Evolutionary conservation across 164 flowering plant genomes (phyloP).

Genomic region (Magnolia kwangsiensis): DNA sequence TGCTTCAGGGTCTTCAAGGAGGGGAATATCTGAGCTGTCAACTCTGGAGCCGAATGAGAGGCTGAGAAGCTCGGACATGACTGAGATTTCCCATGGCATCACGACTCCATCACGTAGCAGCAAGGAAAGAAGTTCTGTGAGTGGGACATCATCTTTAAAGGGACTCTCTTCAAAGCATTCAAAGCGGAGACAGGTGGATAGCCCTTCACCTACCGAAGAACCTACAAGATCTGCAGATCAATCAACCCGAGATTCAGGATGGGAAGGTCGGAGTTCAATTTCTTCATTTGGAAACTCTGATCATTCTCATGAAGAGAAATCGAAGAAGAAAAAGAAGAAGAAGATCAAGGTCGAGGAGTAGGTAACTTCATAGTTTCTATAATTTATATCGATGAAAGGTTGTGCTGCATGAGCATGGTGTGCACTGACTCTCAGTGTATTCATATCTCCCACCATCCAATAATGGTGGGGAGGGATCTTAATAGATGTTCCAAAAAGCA

Average conservation of each 20-base stretch:
- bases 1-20: conserved; percentile 8
- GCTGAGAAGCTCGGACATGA: conserved; percentile 22
- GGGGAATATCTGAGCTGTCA: conserved; percentile 17
- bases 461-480: background rate
- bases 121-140: conserved; percentile 29
- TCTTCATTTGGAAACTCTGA: conserved; percentile 29
- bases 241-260: conserved; percentile 35
- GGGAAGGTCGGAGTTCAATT: conserved; percentile 25
- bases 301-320: conserved; percentile 29
- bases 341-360: conserved; percentile 4
- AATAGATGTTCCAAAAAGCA: background rate
- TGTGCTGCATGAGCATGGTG: background rate
- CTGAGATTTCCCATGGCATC: conserved; percentile 14
- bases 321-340: conserved; percentile 23
- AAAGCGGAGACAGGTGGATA: conserved; percentile 25
- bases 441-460: background rate
- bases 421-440: background rate
- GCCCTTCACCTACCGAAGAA: conserved; percentile 2
- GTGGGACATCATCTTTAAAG: conserved; percentile 21
- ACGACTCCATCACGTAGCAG: conserved; percentile 31
- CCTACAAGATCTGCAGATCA: conserved; percentile 18
- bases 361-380: background rate
- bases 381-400: background rate
- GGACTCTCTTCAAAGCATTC: conserved; percentile 28
- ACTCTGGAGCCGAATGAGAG: conserved; percentile 30